phyloP scores from a whole-genome alignment of 306 rosid genomes.

The Ochetophila trinervis region DNA sequence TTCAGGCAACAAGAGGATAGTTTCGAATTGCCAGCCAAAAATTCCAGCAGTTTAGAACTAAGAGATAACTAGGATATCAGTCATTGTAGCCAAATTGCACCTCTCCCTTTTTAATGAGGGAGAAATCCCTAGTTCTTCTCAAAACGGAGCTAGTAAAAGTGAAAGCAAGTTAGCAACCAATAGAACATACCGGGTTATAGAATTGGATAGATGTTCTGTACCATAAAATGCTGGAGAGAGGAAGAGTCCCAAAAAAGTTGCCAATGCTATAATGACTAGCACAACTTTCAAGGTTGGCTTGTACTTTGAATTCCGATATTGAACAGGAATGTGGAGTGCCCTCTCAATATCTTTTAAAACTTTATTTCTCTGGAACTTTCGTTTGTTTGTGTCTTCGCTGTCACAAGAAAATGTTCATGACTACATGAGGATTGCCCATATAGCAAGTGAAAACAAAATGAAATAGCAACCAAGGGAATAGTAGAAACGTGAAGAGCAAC shows the following conservation, averaged over 20 bases:
- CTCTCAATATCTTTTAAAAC: slow-evolving; percentile 62
- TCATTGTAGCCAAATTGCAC: not conserved
- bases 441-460: slow-evolving; percentile 16
- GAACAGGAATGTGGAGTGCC: slow-evolving; percentile 33
- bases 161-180: slow-evolving; percentile 11
- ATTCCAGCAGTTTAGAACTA: too few species aligned
- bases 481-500: not conserved
- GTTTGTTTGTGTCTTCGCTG: slow-evolving; percentile 72
- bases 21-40: too few species aligned
- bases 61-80: not conserved
- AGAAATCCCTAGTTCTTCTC: too few species aligned
- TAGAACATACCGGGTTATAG: slow-evolving; percentile 51
- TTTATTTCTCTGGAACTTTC: slow-evolving; percentile 63
- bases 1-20: too few species aligned
- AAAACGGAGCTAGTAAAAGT: not conserved
- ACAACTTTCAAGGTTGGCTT: slow-evolving; percentile 63
- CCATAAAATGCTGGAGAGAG: slow-evolving; percentile 65
- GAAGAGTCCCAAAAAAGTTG: slow-evolving; percentile 60
- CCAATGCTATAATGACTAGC: slow-evolving; percentile 52
- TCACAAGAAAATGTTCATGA: slow-evolving; percentile 24
- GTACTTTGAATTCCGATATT: slow-evolving; percentile 51
- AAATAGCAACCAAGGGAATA: slow-evolving; percentile 18
- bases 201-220: slow-evolving; percentile 54
- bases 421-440: slow-evolving; percentile 4
- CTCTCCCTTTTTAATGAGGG: not conserved